phyloP scores from a whole-genome alignment of 169 alveolate genomes.

The Cryptosporidium sp. region DNA sequence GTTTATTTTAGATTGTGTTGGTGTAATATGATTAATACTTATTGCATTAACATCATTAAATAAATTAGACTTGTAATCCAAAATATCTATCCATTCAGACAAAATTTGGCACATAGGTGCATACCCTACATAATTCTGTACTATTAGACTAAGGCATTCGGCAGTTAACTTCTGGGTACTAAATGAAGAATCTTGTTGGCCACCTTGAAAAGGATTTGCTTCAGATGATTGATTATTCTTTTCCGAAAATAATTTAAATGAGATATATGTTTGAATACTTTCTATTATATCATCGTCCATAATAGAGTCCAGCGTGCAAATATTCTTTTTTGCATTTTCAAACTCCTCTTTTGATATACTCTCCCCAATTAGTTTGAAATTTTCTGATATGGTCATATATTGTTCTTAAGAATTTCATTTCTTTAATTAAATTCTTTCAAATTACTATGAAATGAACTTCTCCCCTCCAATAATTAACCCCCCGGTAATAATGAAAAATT shows the following conservation, averaged over 20 bases:
- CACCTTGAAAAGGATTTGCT: neutral
- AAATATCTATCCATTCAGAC: conserved; percentile 58
- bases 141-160: conserved; percentile 40
- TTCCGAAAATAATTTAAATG: conserved; percentile 24
- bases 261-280: conserved; percentile 32
- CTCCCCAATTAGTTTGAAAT: conserved; percentile 11
- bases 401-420: conserved; percentile 12
- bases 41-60: neutral
- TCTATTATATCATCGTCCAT: conserved; percentile 59
- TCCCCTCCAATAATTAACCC: conserved; percentile 41
- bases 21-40: neutral
- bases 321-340: conserved; percentile 33
- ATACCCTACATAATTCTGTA: conserved; percentile 49
- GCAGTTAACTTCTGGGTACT: conserved; percentile 5
- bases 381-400: conserved; percentile 20
- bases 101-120: conserved; percentile 68
- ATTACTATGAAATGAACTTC: neutral
- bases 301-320: conserved; percentile 32
- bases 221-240: neutral
- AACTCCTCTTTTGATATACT: conserved; percentile 50
- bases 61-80: conserved; percentile 20
- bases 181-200: neutral
- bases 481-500: conserved; percentile 1
- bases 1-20: neutral
- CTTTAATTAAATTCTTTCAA: neutral